phyloP scores from a whole-genome alignment of 2,329 filamentous ascomycete species.

The Triangularia setosa region DNA sequence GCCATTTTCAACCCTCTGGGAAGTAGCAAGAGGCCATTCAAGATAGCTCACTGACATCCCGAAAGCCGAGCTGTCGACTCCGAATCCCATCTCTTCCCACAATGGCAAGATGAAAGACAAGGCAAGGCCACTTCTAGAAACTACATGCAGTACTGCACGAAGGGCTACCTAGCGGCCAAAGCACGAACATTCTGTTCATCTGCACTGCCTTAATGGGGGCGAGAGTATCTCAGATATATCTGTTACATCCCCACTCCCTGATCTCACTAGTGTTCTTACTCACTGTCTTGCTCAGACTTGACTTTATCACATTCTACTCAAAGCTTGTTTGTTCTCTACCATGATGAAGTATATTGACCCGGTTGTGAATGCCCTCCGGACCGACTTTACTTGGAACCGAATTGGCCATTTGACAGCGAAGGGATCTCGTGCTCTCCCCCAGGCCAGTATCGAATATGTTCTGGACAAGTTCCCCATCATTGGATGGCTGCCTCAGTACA shows the following conservation, averaged over 20 bases:
- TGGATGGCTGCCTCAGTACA: constrained; percentile 60
- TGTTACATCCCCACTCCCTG: not conserved
- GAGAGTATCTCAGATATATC: not conserved
- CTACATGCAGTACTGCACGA: not conserved
- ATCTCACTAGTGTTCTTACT: not conserved
- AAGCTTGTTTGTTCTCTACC: not conserved
- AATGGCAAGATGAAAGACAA: not conserved
- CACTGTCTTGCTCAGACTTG: not conserved
- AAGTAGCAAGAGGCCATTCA: not conserved
- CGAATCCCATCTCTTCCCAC: not conserved
- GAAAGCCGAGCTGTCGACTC: not conserved
- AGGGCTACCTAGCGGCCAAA: not conserved
- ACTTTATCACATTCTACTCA: not conserved
- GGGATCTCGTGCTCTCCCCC: constrained; percentile 42
- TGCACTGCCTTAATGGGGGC: not conserved
- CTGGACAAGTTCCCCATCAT: constrained; percentile 59
- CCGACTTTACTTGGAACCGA: constrained; percentile 37
- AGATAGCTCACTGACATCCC: not conserved
- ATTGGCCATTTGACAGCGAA: constrained; percentile 30
- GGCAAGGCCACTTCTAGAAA: not conserved
- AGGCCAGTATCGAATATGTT: constrained; percentile 51
- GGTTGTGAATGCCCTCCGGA: constrained; percentile 33
- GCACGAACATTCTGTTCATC: not conserved
- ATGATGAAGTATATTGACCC: constrained; percentile 25
- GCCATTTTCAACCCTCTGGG: not conserved